Evolutionary conservation across 441 rosid species (phyloP).

Genomic region (Populus hybrid): DNA sequence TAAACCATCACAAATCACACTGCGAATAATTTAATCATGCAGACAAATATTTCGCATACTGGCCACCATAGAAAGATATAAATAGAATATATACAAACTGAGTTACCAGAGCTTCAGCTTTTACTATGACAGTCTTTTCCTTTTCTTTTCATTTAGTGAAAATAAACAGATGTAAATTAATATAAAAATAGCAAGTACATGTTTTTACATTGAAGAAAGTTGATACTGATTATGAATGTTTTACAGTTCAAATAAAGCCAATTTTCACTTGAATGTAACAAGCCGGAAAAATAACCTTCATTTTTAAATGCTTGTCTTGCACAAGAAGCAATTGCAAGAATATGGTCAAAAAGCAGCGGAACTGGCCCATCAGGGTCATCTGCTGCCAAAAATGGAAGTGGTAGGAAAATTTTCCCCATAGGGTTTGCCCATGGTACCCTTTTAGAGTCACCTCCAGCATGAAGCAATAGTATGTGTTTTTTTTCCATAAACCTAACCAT

Average conservation of each 20-base stretch:
- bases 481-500: slow-evolving; percentile 49
- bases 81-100: too few relatives aligned
- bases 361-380: slow-evolving; percentile 97
- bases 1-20: not conserved
- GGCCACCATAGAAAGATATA: not conserved
- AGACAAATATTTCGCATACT: not conserved
- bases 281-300: slow-evolving; percentile 44
- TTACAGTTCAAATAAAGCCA: not conserved
- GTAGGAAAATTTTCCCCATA: slow-evolving; percentile 94
- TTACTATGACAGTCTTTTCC: not conserved
- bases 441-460: slow-evolving; percentile 99
- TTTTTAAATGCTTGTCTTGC: slow-evolving; percentile 74
- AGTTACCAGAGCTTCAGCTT: not conserved
- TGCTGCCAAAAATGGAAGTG: slow-evolving; percentile 88
- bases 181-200: not conserved
- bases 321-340: slow-evolving; percentile 91
- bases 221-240: not conserved
- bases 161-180: not conserved
- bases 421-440: slow-evolving; percentile 99
- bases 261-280: not conserved
- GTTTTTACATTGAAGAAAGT: not conserved
- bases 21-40: not conserved
- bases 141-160: not conserved
- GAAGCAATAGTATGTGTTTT: slow-evolving; percentile 84
- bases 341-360: slow-evolving; percentile 92